A percentile compares a stretch with the other conserved stretches of the same genome.
These are phyloP conservation scores for Conticribra weissflogii DNA, from an alignment of 108 stramenopile genomes.

Conservation along the genomic window DNA sequence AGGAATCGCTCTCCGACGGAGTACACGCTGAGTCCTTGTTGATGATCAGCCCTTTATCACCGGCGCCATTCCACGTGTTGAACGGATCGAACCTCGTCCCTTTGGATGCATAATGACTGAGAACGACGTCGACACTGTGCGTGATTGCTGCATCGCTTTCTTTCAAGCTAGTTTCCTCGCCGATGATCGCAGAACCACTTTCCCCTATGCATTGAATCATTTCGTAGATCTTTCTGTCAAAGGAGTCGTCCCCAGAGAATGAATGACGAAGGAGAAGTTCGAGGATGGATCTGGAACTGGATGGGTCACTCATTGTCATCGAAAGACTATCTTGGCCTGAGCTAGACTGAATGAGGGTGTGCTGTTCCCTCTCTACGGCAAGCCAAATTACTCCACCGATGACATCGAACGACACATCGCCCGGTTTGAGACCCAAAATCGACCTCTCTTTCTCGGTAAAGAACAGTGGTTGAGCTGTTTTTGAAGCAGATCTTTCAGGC, in stretches of 20 bases:
- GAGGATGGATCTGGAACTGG: conserved; percentile 37
- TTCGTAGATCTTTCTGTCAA: conserved; percentile 21
- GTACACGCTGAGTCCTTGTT: background rate
- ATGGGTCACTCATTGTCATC: conserved; percentile 1
- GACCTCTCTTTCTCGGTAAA: conserved; percentile 25
- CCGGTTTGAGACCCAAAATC: conserved; percentile 14
- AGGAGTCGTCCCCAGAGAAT: conserved; percentile 10
- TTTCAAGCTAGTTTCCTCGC: conserved; percentile 7
- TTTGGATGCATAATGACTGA: conserved; percentile 38
- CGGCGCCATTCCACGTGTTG: conserved; percentile 40
- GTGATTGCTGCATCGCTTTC: conserved; percentile 29
- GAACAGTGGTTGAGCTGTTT: conserved; percentile 35
- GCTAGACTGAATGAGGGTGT: background rate
- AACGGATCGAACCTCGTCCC: conserved; percentile 30
- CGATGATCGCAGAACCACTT: conserved; percentile 1
- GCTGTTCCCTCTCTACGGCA: conserved; percentile 36
- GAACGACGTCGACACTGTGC: conserved; percentile 31
- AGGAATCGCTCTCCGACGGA: conserved; percentile 5
- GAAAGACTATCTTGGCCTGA: background rate
- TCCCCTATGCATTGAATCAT: conserved; percentile 27
- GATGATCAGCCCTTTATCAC: conserved; percentile 34
- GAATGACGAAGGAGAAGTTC: conserved; percentile 37
- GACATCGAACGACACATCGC: conserved; percentile 23
- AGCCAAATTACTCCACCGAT: conserved; percentile 45
- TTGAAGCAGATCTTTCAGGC: background rate